Conservation (phyloP, 495 filamentous ascomycete genomes). For the Penicillium crystallinum region DNA sequence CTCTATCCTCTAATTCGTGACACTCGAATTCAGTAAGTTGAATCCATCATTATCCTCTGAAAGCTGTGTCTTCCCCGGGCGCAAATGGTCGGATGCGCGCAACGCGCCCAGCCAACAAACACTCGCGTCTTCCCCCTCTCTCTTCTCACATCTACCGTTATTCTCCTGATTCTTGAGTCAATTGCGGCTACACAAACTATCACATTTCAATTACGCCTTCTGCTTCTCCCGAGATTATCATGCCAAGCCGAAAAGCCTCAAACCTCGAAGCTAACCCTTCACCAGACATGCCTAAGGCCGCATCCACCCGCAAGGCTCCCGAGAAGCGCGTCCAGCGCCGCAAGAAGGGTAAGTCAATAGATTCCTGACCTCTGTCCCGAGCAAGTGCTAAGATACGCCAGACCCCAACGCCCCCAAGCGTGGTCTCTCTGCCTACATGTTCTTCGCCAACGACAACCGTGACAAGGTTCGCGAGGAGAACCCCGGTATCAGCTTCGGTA, state of each 20-base stretch:
- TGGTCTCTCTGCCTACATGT: constrained; percentile 99
- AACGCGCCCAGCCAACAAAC: constrained; percentile 1
- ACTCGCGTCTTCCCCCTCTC: background rate
- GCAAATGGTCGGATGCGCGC: constrained; percentile 2
- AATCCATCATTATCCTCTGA: background rate
- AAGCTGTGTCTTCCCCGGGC: background rate
- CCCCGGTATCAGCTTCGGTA: constrained; percentile 96
- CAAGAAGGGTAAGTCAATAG: constrained; percentile 72
- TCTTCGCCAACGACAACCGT: constrained; percentile 98
- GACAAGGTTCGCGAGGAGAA: constrained; percentile 98
- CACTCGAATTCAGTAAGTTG: constrained; percentile 3
- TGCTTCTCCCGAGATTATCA: background rate
- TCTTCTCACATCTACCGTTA: constrained; percentile 4
- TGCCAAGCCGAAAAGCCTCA: too few relatives aligned
- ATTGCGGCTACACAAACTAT: background rate
- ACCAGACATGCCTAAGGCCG: constrained; percentile 68
- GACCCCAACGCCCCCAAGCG: constrained; percentile 99
- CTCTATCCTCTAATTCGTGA: background rate
- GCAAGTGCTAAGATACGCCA: constrained; percentile 28
- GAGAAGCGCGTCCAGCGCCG: constrained; percentile 58
- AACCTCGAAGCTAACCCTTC: background rate
- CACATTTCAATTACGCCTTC: background rate
- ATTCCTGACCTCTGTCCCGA: background rate
- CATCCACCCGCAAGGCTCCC: constrained; percentile 49
- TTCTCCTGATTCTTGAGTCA: background rate